Percentiles rank a stretch among this genome's conserved stretches.
Conservation (phyloP, 148 eudicot genomes). For the Silene conica region DNA sequence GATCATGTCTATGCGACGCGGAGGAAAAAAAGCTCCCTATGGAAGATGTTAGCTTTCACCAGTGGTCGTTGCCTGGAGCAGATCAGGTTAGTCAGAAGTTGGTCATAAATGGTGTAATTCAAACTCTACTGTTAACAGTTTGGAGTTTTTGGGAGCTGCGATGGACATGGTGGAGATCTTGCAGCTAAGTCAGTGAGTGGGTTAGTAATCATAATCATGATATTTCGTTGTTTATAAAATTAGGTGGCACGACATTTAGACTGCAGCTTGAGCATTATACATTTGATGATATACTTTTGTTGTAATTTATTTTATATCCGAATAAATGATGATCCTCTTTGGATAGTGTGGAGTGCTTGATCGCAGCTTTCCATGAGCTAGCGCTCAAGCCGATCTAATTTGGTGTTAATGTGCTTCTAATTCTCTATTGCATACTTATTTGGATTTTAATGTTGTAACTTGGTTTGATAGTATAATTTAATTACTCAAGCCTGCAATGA, state of each 20-base stretch:
- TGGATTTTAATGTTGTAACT: neutral
- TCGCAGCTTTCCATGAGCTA: neutral
- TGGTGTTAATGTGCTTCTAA: neutral
- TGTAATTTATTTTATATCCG: neutral
- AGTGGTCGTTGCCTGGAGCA: slow-evolving; percentile 78
- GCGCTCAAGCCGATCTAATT: neutral
- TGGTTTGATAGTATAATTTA: slow-evolving; percentile 4
- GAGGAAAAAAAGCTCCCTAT: slow-evolving; percentile 82
- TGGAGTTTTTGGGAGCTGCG: slow-evolving; percentile 90
- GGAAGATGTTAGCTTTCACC: too few relatives aligned
- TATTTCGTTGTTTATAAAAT: neutral
- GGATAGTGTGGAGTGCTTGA: neutral
- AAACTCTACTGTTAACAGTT: slow-evolving; percentile 47
- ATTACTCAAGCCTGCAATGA: neutral
- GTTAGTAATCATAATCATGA: slow-evolving; percentile 39
- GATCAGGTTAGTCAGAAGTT: slow-evolving; percentile 50
- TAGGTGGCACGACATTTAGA: neutral
- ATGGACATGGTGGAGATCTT: slow-evolving; percentile 91
- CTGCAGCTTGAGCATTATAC: neutral
- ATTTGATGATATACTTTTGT: neutral
- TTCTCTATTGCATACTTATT: slow-evolving; percentile 5
- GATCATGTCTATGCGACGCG: slow-evolving; percentile 94
- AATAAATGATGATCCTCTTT: neutral
- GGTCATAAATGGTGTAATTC: slow-evolving; percentile 6
- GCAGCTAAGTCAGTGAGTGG: slow-evolving; percentile 87